Conservation (phyloP, 2,329 filamentous ascomycete genomes). For the Verticillium isaacii region DNA sequence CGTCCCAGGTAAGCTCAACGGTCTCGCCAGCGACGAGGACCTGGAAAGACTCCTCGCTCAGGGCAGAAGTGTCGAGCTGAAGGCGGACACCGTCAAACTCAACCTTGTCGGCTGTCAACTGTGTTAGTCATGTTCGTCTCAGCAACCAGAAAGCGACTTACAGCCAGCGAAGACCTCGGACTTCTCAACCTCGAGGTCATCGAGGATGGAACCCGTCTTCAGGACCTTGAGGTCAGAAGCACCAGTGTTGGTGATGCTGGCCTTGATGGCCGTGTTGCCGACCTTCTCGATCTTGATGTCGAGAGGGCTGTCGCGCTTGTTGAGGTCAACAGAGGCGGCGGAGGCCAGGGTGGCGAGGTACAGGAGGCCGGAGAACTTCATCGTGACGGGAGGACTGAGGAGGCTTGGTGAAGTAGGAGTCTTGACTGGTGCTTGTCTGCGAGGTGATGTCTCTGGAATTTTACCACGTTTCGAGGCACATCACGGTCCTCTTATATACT, state of each 20-base stretch:
- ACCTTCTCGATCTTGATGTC: conserved; percentile 40
- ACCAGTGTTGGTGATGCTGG: conserved; percentile 48
- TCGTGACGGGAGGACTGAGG: conserved; percentile 15
- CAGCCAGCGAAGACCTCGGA: conserved; percentile 42
- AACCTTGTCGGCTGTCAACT: conserved; percentile 30
- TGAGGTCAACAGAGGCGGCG: conserved; percentile 25
- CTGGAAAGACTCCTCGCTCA: conserved; percentile 45
- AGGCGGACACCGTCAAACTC: conserved; percentile 50
- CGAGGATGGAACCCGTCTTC: conserved; percentile 49
- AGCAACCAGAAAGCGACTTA: conserved; percentile 21
- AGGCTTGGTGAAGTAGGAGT: background rate
- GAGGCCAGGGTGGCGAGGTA: conserved; percentile 29
- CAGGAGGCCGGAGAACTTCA: conserved; percentile 32
- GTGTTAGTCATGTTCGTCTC: conserved; percentile 3
- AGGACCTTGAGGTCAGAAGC: conserved; percentile 43
- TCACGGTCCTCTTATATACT: background rate
- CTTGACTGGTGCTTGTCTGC: background rate
- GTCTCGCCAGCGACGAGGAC: conserved; percentile 42
- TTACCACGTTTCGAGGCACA: background rate
- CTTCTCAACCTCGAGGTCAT: conserved; percentile 48
- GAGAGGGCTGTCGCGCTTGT: conserved; percentile 34
- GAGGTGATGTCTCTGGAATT: background rate
- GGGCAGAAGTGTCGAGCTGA: conserved; percentile 36
- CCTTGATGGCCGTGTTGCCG: conserved; percentile 49
- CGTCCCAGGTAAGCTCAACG: conserved; percentile 48